Conservation (phyloP, 768 basidiomycete species). For the Kwoniella pini region DNA sequence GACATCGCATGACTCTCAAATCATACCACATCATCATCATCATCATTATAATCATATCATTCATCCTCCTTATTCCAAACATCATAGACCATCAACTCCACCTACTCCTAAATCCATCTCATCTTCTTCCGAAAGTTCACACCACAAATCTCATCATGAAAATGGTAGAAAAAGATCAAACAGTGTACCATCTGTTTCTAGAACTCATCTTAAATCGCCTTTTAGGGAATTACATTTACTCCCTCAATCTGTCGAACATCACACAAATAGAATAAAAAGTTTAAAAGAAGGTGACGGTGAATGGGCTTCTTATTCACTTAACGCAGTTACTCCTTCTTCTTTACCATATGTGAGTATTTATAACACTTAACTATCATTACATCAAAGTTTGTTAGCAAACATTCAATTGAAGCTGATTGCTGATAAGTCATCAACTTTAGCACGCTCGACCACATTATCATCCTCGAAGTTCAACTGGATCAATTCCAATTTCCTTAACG, state of each 20-base stretch:
- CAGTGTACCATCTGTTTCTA: slow-evolving; percentile 9
- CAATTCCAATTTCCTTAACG: slow-evolving; percentile 3
- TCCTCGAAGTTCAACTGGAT: slow-evolving; percentile 15
- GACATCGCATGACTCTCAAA: background rate
- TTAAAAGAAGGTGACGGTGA: slow-evolving; percentile 24
- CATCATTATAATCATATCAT: slow-evolving; percentile 5
- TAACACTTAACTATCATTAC: too few relatives aligned
- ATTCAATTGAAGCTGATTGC: too few relatives aligned
- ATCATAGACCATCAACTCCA: slow-evolving; percentile 18
- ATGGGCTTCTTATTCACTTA: slow-evolving; percentile 14
- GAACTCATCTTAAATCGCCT: slow-evolving; percentile 13
- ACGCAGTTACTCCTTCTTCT: slow-evolving; percentile 18
- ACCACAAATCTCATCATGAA: slow-evolving; percentile 2
- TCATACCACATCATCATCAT: background rate
- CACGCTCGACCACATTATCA: slow-evolving; percentile 21
- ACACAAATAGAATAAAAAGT: slow-evolving; percentile 5
- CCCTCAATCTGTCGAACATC: slow-evolving; percentile 12
- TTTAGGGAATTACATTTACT: slow-evolving; percentile 1
- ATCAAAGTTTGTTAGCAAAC: too few relatives aligned
- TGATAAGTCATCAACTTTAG: slow-evolving; percentile 1
- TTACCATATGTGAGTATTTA: slow-evolving; percentile 17
- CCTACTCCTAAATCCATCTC: slow-evolving; percentile 8
- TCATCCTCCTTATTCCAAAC: background rate
- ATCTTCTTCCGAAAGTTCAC: background rate
- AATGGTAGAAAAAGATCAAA: slow-evolving; percentile 7